Evolutionary conservation across 352 stramenopile genomes (phyloP).

Genomic region (Plasmopara viticola): DNA sequence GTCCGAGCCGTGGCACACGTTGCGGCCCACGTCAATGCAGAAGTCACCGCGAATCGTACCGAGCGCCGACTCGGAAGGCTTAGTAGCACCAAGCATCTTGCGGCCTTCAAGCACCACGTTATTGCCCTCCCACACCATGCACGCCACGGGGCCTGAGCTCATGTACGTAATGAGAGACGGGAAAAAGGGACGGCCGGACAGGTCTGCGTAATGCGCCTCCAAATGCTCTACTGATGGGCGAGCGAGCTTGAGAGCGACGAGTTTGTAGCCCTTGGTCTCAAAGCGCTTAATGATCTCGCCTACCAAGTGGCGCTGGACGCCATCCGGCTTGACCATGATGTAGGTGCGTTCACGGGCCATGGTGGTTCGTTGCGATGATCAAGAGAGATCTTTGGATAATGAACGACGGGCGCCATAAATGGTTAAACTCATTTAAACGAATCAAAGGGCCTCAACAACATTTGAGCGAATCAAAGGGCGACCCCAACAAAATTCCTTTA

Average conservation of each 20-base stretch:
- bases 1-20: slow-evolving; percentile 92
- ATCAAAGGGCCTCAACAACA: background rate
- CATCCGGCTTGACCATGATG: slow-evolving; percentile 93
- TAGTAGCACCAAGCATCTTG: slow-evolving; percentile 94
- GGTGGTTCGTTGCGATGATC: slow-evolving; percentile 13
- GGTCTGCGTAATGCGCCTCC: slow-evolving; percentile 91
- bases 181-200: slow-evolving; percentile 90
- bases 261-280: slow-evolving; percentile 95
- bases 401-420: slow-evolving; percentile 10
- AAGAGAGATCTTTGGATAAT: slow-evolving; percentile 23
- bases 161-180: slow-evolving; percentile 88
- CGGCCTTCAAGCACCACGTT: slow-evolving; percentile 91
- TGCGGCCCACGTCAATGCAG: slow-evolving; percentile 85
- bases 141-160: slow-evolving; percentile 91
- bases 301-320: slow-evolving; percentile 90
- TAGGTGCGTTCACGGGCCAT: slow-evolving; percentile 93
- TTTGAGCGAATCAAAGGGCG: no score
- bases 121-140: slow-evolving; percentile 92
- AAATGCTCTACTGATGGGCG: slow-evolving; percentile 88
- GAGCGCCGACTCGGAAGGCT: slow-evolving; percentile 88
- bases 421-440: slow-evolving; percentile 4
- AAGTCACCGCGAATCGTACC: slow-evolving; percentile 94
- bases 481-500: no score
- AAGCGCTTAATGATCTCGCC: slow-evolving; percentile 94
- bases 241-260: slow-evolving; percentile 91